phyloP scores from a whole-genome alignment of 2,329 filamentous ascomycete species.

The Fusarium aywerte region DNA sequence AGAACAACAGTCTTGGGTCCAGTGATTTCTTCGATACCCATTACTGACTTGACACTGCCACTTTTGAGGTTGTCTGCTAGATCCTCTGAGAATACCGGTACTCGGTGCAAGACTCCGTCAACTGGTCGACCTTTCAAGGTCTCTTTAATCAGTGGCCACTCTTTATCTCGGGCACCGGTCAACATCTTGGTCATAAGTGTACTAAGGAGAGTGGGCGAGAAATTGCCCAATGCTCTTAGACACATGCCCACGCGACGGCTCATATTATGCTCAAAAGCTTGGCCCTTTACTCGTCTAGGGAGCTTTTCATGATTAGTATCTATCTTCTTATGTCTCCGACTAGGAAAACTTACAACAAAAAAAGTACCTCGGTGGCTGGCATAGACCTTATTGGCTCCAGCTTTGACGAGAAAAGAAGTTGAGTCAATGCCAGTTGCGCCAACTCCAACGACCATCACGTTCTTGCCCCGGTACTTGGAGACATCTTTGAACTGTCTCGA shows the following conservation, averaged over 20 bases:
- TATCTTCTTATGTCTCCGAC: too few relatives aligned
- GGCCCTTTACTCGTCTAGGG: constrained; percentile 48
- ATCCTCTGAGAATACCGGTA: constrained; percentile 47
- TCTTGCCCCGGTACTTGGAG: constrained; percentile 53
- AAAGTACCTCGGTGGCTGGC: constrained; percentile 54
- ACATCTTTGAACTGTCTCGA: constrained; percentile 51
- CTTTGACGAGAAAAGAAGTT: constrained; percentile 48
- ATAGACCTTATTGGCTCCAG: constrained; percentile 53
- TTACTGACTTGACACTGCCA: constrained; percentile 44
- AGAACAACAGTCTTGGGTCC: constrained; percentile 47
- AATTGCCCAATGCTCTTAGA: constrained; percentile 23
- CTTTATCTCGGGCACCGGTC: constrained; percentile 28
- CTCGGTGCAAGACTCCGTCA: constrained; percentile 40
- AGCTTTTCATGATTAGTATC: constrained; percentile 30
- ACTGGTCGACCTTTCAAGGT: constrained; percentile 25
- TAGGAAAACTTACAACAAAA: constrained; percentile 38
- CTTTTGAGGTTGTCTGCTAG: constrained; percentile 45
- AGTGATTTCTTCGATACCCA: constrained; percentile 45
- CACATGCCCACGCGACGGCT: constrained; percentile 46
- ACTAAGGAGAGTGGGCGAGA: constrained; percentile 22
- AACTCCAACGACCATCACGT: constrained; percentile 59
- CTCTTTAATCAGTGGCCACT: constrained; percentile 35
- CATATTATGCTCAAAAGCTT: constrained; percentile 49
- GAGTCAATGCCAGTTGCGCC: constrained; percentile 51
- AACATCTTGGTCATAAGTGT: constrained; percentile 36